Base-by-base conservation (phyloP, 352 stramenopile species). In the Phytophthora sp. region DNA sequence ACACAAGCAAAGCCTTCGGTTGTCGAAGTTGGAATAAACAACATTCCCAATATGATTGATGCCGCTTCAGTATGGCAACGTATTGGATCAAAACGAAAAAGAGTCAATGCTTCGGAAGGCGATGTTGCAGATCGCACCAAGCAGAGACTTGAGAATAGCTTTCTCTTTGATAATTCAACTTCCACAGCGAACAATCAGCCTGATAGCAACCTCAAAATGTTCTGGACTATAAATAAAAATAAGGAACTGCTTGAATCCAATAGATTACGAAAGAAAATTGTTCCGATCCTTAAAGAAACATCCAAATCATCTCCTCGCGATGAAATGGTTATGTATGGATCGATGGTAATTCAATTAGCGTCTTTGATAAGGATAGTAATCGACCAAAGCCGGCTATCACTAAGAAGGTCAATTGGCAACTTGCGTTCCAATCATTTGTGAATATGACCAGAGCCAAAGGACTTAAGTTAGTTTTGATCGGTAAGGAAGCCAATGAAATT, bases 161-260 rank as follows among this genome's bases (percentile, higher is more conserved):
- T 57, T 50, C 51, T 59, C 23, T 59, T 59, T 24, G 51, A 59
- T 59, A 59, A 50, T 30, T 50, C 51, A 41, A 59, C 36, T 39
- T 59, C 51, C 15, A 59, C 51, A 59, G 21, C 51, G 15, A 31
- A 15, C 41, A 26, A 50, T 29, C 36, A 59, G n/a, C 3, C 36
- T 50, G 51, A 59, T 50, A 41, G 38, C 11, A 59, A 59, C 39
- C 15, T 41, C 13, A 59, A 50, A 50, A 2, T 59, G 36, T 50
- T 41, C 30, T 59, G 21, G 51, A 50, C 18, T 26, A 50, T 59
- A 31, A 29, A 5, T 59, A 49, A 59, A 50, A 49, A 59, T 50
- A 59, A 59, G 38, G 38, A 12, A 31, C 18, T 59, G 26, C 51
- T 59, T 59, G 51, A 59, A 59, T 50, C 23, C 15, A 59, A 59